Base-by-base conservation (phyloP, 1,284 basidiomycete species). In the Naganishia cerealis region DNA sequence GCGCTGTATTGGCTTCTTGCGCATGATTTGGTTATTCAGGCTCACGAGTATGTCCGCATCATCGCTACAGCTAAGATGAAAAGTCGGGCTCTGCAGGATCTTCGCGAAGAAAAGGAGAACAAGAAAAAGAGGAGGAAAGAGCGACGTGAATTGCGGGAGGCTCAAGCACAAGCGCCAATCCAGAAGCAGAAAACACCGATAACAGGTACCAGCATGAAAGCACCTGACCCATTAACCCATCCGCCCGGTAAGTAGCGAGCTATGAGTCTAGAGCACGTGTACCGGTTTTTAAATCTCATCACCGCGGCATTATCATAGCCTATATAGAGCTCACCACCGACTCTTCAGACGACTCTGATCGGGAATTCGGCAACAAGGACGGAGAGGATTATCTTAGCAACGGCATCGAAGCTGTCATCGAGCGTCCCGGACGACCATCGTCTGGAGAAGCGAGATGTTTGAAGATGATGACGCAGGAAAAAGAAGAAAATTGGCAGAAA, bases 1-100 rank as follows among this genome's bases (percentile, higher is more conserved):
- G 89, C 94, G 43, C 86, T 98, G n/a, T 81, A 90, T 54, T 99
- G 94, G 94, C 86, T 98, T 82, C 84, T 99, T 46, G 89, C 91
- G 72, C 87, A 88, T 59, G 91, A 92, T 73, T 84, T 98, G 68
- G 83, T 97, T 26, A 85, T 91, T 66, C 91, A 92, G 40, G 84
- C 94, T 54, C 94, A 94, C 77, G 86, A 94, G 9, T 87, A 90
- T 50, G 87, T 95, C 62, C 87, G 94, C 46, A 84, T 98, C 42
- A 85, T 94, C 24, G 92, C 90, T 0, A 88, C 90, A 0, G 83
- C 85, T 2, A 85, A 86, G 52, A 82, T 97, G 68, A 97, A 97
- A 79, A 80, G 85, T 53, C 83, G 73, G 16, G 80, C 80, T 0
- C 77, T 78, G 16, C 71, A 72, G 52, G 55, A 70, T 55, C 53